A percentile compares a stretch with the other conserved stretches of the same genome.
Conservation (phyloP, 2,329 filamentous ascomycete genomes). For the Aspergillus ibericus region DNA sequence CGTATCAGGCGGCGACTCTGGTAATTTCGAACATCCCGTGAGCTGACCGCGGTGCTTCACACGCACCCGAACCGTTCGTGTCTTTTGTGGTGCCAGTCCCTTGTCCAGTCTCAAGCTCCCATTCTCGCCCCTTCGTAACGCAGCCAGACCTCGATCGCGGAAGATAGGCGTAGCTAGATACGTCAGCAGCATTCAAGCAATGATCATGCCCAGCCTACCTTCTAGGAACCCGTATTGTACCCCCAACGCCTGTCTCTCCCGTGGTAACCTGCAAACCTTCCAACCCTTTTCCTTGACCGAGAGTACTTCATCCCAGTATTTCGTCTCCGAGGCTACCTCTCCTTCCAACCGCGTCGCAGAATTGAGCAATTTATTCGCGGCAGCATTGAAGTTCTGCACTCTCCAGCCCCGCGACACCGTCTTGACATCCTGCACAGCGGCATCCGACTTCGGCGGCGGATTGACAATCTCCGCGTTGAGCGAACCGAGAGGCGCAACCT, state of each 20-base stretch:
- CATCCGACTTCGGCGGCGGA: constrained; percentile 59
- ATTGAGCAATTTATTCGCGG: constrained; percentile 70
- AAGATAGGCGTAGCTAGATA: constrained; percentile 56
- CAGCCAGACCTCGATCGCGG: constrained; percentile 73
- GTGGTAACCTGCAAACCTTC: constrained; percentile 76
- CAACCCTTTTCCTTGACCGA: constrained; percentile 81
- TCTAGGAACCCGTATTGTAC: constrained; percentile 90
- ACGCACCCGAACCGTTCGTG: constrained; percentile 66
- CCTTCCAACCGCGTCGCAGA: constrained; percentile 71
- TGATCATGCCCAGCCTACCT: constrained; percentile 42
- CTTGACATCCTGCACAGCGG: constrained; percentile 55
- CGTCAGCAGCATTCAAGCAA: background rate
- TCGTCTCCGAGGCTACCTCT: constrained; percentile 76
- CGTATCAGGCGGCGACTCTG: constrained; percentile 17
- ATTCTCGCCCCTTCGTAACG: constrained; percentile 70
- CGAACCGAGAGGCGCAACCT: constrained; percentile 71
- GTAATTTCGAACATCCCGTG: constrained; percentile 54
- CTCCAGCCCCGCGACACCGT: constrained; percentile 68
- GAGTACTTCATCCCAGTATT: constrained; percentile 86
- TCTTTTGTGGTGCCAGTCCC: constrained; percentile 50
- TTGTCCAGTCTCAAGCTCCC: constrained; percentile 74
- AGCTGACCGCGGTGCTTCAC: constrained; percentile 59
- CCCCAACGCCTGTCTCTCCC: constrained; percentile 71
- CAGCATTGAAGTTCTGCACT: constrained; percentile 71
- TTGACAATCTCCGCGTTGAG: constrained; percentile 67